Conservation (phyloP, 768 basidiomycete genomes). For the Boletus rubescentipes region DNA sequence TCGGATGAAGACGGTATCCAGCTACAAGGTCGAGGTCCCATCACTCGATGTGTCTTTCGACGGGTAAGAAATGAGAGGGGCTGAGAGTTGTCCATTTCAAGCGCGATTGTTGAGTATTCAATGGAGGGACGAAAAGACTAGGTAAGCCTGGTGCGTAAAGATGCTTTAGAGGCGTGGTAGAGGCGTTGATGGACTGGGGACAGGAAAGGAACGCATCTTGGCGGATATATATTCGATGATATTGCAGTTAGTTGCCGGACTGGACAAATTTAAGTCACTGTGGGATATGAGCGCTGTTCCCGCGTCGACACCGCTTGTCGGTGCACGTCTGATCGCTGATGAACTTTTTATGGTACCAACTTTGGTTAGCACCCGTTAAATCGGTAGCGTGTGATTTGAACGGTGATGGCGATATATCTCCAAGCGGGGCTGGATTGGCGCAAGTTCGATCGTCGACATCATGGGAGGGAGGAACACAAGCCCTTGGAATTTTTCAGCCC, state of each 20-base stretch:
- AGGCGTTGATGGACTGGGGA: slow-evolving; percentile 1
- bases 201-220: slow-evolving; percentile 15
- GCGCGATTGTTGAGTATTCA: neutral
- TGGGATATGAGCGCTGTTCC: slow-evolving; percentile 12
- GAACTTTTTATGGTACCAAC: neutral
- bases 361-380: neutral
- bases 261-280: neutral
- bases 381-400: neutral
- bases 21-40: slow-evolving; percentile 33
- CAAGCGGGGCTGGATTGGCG: neutral
- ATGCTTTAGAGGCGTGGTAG: neutral
- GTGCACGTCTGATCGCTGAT: slow-evolving; percentile 15
- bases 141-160: neutral
- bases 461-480: neutral
- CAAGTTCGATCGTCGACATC: neutral
- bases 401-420: slow-evolving; percentile 4
- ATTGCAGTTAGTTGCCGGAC: slow-evolving; percentile 2
- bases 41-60: slow-evolving; percentile 18
- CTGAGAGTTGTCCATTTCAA: slow-evolving; percentile 13
- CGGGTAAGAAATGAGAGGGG: slow-evolving; percentile 5
- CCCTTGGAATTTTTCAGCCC: neutral
- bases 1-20: slow-evolving; percentile 19
- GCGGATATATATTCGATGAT: too few relatives aligned
- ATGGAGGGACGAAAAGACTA: neutral
- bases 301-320: slow-evolving; percentile 18